Conservation (phyloP, 441 rosid species). For the Rhodomyrtus psidioides region DNA sequence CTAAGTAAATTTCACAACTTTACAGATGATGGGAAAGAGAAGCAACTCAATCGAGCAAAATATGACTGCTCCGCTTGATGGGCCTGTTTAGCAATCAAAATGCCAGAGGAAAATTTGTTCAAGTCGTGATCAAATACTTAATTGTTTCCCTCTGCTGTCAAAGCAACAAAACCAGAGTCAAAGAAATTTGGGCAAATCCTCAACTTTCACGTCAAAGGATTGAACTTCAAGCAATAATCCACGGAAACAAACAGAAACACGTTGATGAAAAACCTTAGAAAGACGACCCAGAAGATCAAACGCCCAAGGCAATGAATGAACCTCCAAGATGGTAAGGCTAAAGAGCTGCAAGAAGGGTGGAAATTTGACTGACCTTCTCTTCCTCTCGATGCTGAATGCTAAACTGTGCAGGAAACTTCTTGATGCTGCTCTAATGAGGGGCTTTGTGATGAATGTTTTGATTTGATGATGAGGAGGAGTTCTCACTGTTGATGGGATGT, state of each 20-base stretch:
- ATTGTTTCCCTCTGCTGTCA: slow-evolving; percentile 29
- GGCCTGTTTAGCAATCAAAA: not conserved
- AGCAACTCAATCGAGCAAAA: not conserved
- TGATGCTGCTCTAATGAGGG: slow-evolving; percentile 2
- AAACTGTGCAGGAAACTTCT: not conserved
- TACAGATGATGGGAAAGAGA: not conserved
- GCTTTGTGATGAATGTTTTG: not conserved
- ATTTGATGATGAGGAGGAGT: not conserved
- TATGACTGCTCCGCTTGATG: not conserved
- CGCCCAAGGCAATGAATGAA: not conserved
- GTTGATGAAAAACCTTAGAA: not conserved
- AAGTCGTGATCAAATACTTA: not conserved
- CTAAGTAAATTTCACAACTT: not conserved
- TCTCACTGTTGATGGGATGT: not conserved
- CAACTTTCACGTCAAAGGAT: slow-evolving; percentile 10
- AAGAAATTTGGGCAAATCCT: not conserved
- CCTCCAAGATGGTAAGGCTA: not conserved
- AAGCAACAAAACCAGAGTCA: slow-evolving; percentile 50
- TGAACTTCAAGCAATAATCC: not conserved
- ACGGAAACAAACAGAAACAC: not conserved
- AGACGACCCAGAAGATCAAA: not conserved
- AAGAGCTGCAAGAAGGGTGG: not conserved
- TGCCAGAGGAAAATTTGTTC: not conserved
- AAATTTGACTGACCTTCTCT: slow-evolving; percentile 19
- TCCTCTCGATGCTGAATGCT: slow-evolving; percentile 9